Percentiles rank a stretch among this genome's conserved stretches.
Evolutionary conservation across 192 early-diverging fungal genomes (phyloP).

Genomic region (Chytriomyces sp.): DNA sequence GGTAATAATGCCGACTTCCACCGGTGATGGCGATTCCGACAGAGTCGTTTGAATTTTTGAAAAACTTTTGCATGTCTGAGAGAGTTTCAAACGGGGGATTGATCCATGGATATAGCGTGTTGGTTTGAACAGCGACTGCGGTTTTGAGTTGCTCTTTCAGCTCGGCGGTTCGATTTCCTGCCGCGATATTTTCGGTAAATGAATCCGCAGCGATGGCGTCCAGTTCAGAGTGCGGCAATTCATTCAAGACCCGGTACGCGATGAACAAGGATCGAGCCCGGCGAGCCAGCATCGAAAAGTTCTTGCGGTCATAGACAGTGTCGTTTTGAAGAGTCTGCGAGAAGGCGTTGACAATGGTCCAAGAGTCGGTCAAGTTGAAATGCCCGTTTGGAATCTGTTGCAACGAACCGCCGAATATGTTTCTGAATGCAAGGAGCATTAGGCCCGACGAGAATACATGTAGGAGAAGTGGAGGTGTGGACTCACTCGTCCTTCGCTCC

Average conservation of each 20-base stretch:
- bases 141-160: not conserved
- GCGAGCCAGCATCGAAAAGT: constrained; percentile 5
- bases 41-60: not conserved
- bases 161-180: no score
- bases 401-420: constrained; percentile 28
- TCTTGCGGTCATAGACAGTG: constrained; percentile 5
- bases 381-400: not conserved
- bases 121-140: not conserved
- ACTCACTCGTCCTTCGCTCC: not conserved
- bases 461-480: no score
- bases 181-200: no score
- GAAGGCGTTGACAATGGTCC: constrained; percentile 22
- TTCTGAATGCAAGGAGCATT: not conserved
- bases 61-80: not conserved
- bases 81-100: not conserved
- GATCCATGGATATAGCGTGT: not conserved
- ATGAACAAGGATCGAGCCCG: not conserved
- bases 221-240: not conserved
- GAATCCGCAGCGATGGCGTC: no score
- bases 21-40: constrained; percentile 25
- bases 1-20: constrained; percentile 3
- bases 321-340: not conserved
- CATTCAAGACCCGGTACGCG: not conserved
- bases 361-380: constrained; percentile 5
- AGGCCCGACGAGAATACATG: no score